Base-by-base conservation (phyloP, 345 rosid species). In the Luvunga scandens region DNA sequence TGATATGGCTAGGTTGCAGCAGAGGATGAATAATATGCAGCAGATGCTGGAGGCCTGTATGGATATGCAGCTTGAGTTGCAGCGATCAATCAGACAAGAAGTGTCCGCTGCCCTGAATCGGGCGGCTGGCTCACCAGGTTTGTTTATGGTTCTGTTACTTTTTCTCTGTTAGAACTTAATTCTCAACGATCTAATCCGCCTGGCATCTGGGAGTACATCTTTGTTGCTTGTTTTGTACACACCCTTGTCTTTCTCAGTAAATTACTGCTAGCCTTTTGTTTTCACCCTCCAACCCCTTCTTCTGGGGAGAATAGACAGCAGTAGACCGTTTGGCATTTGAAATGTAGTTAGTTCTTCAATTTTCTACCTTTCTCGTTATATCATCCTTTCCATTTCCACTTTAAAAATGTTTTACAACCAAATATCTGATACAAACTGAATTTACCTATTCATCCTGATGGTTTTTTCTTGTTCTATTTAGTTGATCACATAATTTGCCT, bases 41-140 rank as follows among this genome's bases (percentile, higher is more conserved):
- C 85, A 94, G 80, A 93, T 91, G 94, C 84, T 95, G 75, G 98
- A 91, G 86, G 87, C 98, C 65, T 95, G 99, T 86, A 95, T 95
- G 99, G 98, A 95, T 78, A 95, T 95, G 99, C 99, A 95, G 83
- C 93, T 92, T 22, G 97, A 95, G 88, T 80, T 95, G 87, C 99
- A 93, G 79, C 88, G 96, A 73, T 92, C 97, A 62, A 90, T 95
- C 75, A 90, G 91, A 82, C 98, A 93, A 75, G 99, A 95, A 83
- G 91, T 93, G 66, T 93, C 97, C 18, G 92, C 96, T 9, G 97
- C 99, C 1, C 84, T 95, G 82, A 91, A 92, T 80, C 90, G 93
- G 9, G 79, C 97, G 22, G 78, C 81, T 8, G 85, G 80, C 78
- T 68, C 86, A 63, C 75, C 89, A 91, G 99, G 98, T 95, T 68